Percentiles rank a stretch among this genome's conserved stretches.
phyloP scores from a whole-genome alignment of 495 filamentous ascomycete genomes.

The Xylaria curta region DNA sequence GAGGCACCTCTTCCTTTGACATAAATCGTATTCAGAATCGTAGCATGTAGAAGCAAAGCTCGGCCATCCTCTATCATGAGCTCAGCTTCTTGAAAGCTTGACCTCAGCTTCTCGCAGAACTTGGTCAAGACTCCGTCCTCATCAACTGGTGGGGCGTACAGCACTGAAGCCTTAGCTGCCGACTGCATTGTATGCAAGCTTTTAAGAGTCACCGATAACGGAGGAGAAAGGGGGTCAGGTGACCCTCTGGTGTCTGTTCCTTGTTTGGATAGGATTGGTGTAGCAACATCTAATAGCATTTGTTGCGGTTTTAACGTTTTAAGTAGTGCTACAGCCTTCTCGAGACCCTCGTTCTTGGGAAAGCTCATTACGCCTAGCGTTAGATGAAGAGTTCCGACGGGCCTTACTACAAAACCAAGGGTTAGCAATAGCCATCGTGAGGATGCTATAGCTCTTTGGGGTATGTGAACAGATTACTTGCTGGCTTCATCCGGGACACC shows the following conservation, averaged over 20 bases:
- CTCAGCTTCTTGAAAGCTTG: conserved; percentile 65
- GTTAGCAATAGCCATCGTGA: background rate
- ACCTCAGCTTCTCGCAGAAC: conserved; percentile 68
- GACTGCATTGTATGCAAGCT: conserved; percentile 58
- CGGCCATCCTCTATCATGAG: conserved; percentile 67
- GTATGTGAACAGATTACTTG: background rate
- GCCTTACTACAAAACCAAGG: conserved; percentile 58
- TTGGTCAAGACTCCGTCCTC: conserved; percentile 57
- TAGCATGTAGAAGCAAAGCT: conserved; percentile 81
- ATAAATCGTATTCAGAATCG: conserved; percentile 88
- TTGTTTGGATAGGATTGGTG: conserved; percentile 24
- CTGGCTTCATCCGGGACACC: conserved; percentile 60
- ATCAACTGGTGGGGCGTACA: conserved; percentile 62
- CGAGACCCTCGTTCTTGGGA: conserved; percentile 57
- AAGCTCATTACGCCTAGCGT: conserved; percentile 90
- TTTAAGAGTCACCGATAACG: conserved; percentile 49
- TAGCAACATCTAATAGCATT: conserved; percentile 50
- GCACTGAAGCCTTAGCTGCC: conserved; percentile 43
- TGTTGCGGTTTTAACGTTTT: conserved; percentile 56
- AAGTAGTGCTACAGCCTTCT: conserved; percentile 64
- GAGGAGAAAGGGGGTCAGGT: conserved; percentile 4
- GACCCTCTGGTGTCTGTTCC: conserved; percentile 15
- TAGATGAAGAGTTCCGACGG: conserved; percentile 80
- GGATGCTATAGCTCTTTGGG: background rate
- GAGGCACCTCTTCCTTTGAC: conserved; percentile 47